Base-by-base conservation (phyloP, 345 rosid species). In the Citrus mangshanensis region DNA sequence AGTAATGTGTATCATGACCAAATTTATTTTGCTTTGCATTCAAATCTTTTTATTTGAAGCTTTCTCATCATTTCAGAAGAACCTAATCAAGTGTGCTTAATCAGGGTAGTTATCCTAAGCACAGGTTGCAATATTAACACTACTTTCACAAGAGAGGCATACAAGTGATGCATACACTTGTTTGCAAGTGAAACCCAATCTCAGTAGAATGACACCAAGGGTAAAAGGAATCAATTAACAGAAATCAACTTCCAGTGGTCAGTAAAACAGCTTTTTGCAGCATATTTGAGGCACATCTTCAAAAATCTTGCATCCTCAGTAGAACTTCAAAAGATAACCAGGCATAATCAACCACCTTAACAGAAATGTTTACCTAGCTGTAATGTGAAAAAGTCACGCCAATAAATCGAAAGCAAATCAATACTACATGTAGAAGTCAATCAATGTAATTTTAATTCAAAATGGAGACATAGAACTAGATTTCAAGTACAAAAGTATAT, bases 321-420 rank as follows among this genome's bases (percentile, higher is more conserved):
- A 72, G 16, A 60, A 73, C 56, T 25, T 25, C 34, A 28, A 38
- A 56, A n/a, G 14, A 30, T 37, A 60, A 61, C 24, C 38, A 38
- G 64, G 24, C 13, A 60, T 22, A 35, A 73, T 73, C 67, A 74
- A 60, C 61, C 77, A 25, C 25, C 19, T 74, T 58, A 74, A 60
- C 37, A 74, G 69, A 72, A 30, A 72, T n/a, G 32, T 56, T 54
- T 28, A 34, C 21, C 25, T 2, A 56, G 34, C n/a, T 21, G 75
- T 22, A 55, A 32, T 72, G 28, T 27, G 37, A 55, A 72, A 54
- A 72, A 54, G 24, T 54, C 35, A 9, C 7, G 0, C 14, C 30
- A 34, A 71, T 35, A 18, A 51, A 71, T 63, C 4, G 25, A 65
- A 65, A 65, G 69, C n/a, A 32, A 65, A 34, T 32, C 12, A 32